phyloP scores from a whole-genome alignment of 352 stramenopile genomes.

The Hyaloperonospora arabidopsidis region DNA sequence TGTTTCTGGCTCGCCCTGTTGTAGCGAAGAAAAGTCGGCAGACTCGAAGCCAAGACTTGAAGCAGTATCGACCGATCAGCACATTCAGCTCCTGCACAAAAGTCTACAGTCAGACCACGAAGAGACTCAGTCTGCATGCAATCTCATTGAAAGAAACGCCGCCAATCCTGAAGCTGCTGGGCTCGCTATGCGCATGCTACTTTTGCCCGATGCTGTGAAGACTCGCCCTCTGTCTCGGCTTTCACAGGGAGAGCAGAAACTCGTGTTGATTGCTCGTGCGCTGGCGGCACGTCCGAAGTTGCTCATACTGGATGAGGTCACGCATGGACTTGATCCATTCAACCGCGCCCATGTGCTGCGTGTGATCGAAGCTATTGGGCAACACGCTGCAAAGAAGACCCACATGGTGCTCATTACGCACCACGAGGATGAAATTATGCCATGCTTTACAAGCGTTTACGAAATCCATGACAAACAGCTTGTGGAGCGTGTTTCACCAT shows the following conservation, averaged over 20 bases:
- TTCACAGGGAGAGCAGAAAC: conserved; percentile 89
- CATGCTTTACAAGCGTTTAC: conserved; percentile 74
- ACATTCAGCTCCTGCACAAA: conserved; percentile 70
- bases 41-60: conserved; percentile 30
- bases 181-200: conserved; percentile 32
- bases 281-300: conserved; percentile 67
- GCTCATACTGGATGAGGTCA: conserved; percentile 89
- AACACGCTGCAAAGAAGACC: conserved; percentile 28
- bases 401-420: conserved; percentile 90
- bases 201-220: conserved; percentile 27
- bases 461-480: conserved; percentile 68
- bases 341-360: conserved; percentile 70
- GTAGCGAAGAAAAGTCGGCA: neutral
- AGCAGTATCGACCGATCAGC: conserved; percentile 85
- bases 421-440: conserved; percentile 86
- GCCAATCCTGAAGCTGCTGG: conserved; percentile 25
- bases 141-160: conserved; percentile 40
- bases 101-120: conserved; percentile 18
- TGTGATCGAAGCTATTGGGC: conserved; percentile 72
- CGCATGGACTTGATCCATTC: conserved; percentile 84
- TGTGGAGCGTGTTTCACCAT: conserved; percentile 21
- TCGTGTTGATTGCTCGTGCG: conserved; percentile 81
- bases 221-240: conserved; percentile 55
- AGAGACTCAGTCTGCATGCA: conserved; percentile 25
- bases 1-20: neutral